Base-by-base conservation (phyloP, 768 basidiomycete species). In the Boletus tomentosulus region DNA sequence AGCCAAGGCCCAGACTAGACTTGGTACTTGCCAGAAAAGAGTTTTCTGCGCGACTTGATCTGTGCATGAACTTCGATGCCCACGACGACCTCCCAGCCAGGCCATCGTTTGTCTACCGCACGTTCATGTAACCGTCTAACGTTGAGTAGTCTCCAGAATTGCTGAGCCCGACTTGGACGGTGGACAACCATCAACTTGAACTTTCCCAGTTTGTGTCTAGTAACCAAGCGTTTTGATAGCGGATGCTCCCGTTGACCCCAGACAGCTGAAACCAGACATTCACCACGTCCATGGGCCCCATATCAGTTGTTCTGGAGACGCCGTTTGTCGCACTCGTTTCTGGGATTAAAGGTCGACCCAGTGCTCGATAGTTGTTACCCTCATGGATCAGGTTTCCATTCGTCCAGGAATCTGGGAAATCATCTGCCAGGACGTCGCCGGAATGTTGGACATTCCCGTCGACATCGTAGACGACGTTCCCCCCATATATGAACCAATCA, bases 41-140 rank as follows among this genome's bases (percentile, higher is more conserved):
- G 78, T 70, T 99, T 99, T 53, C 76, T 73, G 53, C 85, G 81
- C 3, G 92, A 86, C 69, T 88, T 90, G 65, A 99, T 82, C 67
- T 98, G 96, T 0, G 93, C 91, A 66, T 98, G 97, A 6, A 96
- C 90, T 65, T 99, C 97, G 45, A 99, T 86, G 15, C 97, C 97
- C 31, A 98, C 84, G 38, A 96, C 76, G 19, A 97, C 86, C 58
- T 87, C 79, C 91, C 92, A 98, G 22, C 86, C 92, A 15, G 86
- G 87, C 89, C 89, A 90, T 47, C 86, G 70, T 6, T 52, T 66
- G 57, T 69, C 69, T 12, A 53, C 13, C 13, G 42, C 48, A 16
- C 59, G 56, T 49, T 56, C 42, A 6, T 57, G 57, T 1, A 58
- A 22, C n/a, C 28, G 27, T 16, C 57, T 48, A 16, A 38, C 7